Evolutionary conservation across 2,329 filamentous ascomycete genomes (phyloP), one percentile per base, ranked within the genome.

Genomic region (Huntiella omanensis): DNA sequence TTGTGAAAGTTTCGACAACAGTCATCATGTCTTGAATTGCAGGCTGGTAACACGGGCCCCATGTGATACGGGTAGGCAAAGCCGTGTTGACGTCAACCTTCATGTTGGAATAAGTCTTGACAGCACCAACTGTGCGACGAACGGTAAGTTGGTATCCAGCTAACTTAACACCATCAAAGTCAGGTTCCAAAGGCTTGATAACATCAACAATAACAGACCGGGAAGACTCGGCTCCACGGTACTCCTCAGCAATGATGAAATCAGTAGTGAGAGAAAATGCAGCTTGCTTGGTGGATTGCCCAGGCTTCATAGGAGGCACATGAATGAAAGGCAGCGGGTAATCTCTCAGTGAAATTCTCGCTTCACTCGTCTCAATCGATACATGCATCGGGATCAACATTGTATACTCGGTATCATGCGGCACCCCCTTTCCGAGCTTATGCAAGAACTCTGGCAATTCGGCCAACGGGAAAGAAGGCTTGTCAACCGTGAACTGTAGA

Each of bases 21-120:
- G 96, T 95, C 91, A 98, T 98, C 82, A 96, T 94, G 57, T 98
- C 92, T 60, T 98, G 91, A 42, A 98, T 88, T 1, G 88, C 88
- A 22, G 92, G 91, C 57, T 98, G 92, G 57, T 96, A 98, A 2
- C 87, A 94, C 40, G 91, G 87, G 5, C 87, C 87, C 92, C 91
- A 98, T 0, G 88, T 95, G 45, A 98, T 88, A 39, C 83, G 77
- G 0, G 91, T 98, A 2, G 92, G 84, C 49, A 88, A 75, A 46
- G 80, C 82, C 2, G 88, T 95, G 60, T 96, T 94, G 60, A 98
- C 87, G 52, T 94, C 83, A 55, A 98, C 71, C 33, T 73, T 75
- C 60, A 95, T 87, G 57, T 96, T 82, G 0, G 91, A 95, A 58
- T 91, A 98, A 0, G 86, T 92, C 63, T 98, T 98, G 52, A 98